Evolutionary conservation across 345 rosid species (phyloP).

Genomic region (Limnanthes douglasii): DNA sequence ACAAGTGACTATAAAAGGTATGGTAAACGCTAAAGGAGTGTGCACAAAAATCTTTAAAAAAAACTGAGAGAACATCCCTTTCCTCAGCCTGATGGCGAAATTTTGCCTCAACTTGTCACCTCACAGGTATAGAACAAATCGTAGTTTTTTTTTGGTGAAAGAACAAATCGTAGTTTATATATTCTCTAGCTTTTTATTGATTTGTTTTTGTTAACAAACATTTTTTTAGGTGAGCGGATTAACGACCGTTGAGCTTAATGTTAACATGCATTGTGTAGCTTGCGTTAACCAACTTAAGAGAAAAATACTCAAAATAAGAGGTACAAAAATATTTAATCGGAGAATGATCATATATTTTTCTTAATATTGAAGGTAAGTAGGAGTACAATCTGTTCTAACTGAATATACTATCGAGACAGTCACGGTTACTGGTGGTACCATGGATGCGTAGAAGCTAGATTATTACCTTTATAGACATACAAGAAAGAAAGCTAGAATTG

Average conservation of each 20-base stretch:
- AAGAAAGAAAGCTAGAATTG: conserved; percentile 64
- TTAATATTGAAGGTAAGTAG: no score
- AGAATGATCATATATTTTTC: no score
- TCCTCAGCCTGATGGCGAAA: conserved; percentile 74
- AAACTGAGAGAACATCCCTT: conserved; percentile 57
- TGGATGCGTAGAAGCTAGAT: conserved; percentile 68
- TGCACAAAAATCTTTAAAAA: conserved; percentile 65
- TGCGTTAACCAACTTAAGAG: conserved; percentile 83
- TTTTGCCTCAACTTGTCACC: conserved; percentile 43
- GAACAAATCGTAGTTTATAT: no score
- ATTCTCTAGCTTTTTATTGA: no score
- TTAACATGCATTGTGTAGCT: conserved; percentile 90
- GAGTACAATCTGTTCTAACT: conserved; percentile 63
- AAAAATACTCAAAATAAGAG: conserved; percentile 92
- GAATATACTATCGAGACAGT: conserved; percentile 62
- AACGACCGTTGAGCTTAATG: conserved; percentile 63
- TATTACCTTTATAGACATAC: conserved; percentile 75
- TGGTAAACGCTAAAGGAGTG: conserved; percentile 62
- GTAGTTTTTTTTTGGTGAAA: no score
- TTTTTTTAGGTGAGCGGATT: conserved; percentile 46
- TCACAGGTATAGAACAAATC: no score
- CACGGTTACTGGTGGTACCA: conserved; percentile 77
- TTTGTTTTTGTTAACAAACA: no score
- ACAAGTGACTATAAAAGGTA: conserved; percentile 71
- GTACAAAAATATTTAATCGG: conserved; percentile 16